These are phyloP conservation scores for Suillus discolor DNA, from an alignment of 768 basidiomycete species.

Conservation along the genomic window DNA sequence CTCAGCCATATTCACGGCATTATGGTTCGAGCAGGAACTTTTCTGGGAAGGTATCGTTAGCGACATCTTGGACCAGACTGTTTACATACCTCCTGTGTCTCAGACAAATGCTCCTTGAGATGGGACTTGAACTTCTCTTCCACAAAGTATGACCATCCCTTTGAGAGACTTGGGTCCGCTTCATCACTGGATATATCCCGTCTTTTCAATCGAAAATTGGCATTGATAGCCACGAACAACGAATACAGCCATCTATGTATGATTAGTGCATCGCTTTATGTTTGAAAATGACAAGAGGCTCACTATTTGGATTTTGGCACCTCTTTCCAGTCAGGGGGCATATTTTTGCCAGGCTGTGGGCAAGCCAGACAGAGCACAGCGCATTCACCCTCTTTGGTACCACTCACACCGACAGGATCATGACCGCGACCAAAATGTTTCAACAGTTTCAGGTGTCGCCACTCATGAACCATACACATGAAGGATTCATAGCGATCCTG, in stretches of 20 bases:
- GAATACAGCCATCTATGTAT: slow-evolving; percentile 29
- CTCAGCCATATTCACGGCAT: slow-evolving; percentile 7
- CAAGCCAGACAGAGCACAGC: slow-evolving; percentile 7
- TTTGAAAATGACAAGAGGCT: background rate
- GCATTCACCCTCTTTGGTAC: slow-evolving; percentile 4
- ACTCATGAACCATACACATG: slow-evolving; percentile 20
- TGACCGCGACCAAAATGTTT: slow-evolving; percentile 14
- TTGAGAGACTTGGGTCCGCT: slow-evolving; percentile 29
- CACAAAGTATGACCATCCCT: slow-evolving; percentile 31
- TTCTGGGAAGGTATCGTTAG: background rate
- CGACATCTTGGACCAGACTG: background rate
- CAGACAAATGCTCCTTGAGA: background rate
- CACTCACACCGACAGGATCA: background rate
- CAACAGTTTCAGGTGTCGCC: slow-evolving; percentile 19
- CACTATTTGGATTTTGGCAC: background rate
- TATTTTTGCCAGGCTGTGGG: slow-evolving; percentile 12
- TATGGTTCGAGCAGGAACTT: slow-evolving; percentile 1
- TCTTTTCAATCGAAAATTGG: slow-evolving; percentile 35
- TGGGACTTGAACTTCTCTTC: slow-evolving; percentile 19
- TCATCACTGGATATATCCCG: slow-evolving; percentile 25
- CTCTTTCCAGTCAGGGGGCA: slow-evolving; percentile 8
- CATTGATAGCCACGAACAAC: slow-evolving; percentile 31
- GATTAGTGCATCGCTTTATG: background rate
- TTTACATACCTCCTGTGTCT: background rate
- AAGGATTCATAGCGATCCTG: slow-evolving; percentile 23